Evolutionary conservation across 805 yeast genomes (phyloP).

Genomic region (Suhomyces xylopsoci): DNA sequence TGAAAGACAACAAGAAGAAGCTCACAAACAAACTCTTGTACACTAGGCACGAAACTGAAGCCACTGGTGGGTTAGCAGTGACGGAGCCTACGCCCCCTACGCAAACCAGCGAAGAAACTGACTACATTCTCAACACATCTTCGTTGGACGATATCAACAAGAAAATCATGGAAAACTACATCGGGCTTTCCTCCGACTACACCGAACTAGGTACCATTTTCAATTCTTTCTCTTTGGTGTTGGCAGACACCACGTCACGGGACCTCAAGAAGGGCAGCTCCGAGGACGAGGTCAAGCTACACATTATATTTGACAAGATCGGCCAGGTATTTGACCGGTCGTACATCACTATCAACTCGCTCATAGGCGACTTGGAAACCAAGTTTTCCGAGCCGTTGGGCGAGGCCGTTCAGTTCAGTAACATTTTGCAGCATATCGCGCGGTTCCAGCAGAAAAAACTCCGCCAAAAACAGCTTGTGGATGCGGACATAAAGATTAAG

Average conservation of each 20-base stretch:
- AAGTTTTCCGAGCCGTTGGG: conserved; percentile 67
- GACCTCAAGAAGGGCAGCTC: conserved; percentile 16
- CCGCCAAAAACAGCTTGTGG: conserved; percentile 30
- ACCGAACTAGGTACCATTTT: conserved; percentile 69
- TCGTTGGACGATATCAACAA: conserved; percentile 59
- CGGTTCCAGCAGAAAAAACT: conserved; percentile 51
- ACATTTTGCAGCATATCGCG: conserved; percentile 54
- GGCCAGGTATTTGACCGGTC: conserved; percentile 84
- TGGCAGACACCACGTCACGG: conserved; percentile 29
- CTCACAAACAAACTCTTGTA: conserved; percentile 19
- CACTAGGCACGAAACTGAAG: conserved; percentile 2
- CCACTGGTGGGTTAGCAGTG: not conserved
- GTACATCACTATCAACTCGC: conserved; percentile 48
- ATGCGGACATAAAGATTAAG: conserved; percentile 31
- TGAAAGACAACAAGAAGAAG: conserved; percentile 28
- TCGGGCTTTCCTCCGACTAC: conserved; percentile 60
- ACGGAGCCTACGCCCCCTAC: not conserved
- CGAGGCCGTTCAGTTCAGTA: conserved; percentile 65
- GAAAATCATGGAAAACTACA: conserved; percentile 50
- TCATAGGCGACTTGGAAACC: conserved; percentile 52
- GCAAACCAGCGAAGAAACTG: conserved; percentile 2
- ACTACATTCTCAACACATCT: conserved; percentile 25
- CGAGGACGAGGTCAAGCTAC: conserved; percentile 25
- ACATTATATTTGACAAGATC: conserved; percentile 59
- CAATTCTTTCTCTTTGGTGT: conserved; percentile 52